Evolutionary conservation across 2,329 filamentous ascomycete species (phyloP).

Genomic region (Metarhizium guizhouense): DNA sequence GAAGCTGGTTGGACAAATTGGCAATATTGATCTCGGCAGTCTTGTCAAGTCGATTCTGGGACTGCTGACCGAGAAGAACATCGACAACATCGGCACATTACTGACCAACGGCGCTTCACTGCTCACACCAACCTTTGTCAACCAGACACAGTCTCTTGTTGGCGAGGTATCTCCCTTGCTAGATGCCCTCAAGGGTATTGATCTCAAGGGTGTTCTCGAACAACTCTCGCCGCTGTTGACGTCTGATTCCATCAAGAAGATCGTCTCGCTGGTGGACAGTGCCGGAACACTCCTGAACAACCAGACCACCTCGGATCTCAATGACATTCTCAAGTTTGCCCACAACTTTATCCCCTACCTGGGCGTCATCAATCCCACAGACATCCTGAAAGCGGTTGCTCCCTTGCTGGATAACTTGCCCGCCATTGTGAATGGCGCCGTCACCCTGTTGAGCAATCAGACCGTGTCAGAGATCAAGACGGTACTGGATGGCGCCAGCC

Average conservation of each 20-base stretch:
- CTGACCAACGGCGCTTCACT: constrained; percentile 27
- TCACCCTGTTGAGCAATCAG: constrained; percentile 1
- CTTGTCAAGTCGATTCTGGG: constrained; percentile 20
- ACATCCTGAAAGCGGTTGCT: too few relatives aligned
- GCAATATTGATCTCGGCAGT: constrained; percentile 21
- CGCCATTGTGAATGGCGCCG: constrained; percentile 13
- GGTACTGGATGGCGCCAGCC: constrained; percentile 2
- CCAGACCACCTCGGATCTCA: not conserved
- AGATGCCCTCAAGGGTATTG: constrained; percentile 20
- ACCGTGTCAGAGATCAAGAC: constrained; percentile 2
- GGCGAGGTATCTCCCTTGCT: constrained; percentile 23
- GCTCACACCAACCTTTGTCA: constrained; percentile 22
- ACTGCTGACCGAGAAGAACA: constrained; percentile 21
- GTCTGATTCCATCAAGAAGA: constrained; percentile 16
- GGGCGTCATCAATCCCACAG: too few relatives aligned
- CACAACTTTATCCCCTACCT: not conserved
- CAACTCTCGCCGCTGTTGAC: constrained; percentile 17
- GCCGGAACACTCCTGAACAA: constrained; percentile 9
- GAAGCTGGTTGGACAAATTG: constrained; percentile 21
- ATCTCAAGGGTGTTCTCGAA: constrained; percentile 23
- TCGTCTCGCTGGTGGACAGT: constrained; percentile 17
- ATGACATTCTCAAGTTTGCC: not conserved
- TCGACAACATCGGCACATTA: constrained; percentile 24
- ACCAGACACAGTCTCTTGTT: constrained; percentile 25
- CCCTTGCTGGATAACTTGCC: too few relatives aligned